Conservation (phyloP, 345 rosid genomes). For the Microthlaspi erraticum region DNA sequence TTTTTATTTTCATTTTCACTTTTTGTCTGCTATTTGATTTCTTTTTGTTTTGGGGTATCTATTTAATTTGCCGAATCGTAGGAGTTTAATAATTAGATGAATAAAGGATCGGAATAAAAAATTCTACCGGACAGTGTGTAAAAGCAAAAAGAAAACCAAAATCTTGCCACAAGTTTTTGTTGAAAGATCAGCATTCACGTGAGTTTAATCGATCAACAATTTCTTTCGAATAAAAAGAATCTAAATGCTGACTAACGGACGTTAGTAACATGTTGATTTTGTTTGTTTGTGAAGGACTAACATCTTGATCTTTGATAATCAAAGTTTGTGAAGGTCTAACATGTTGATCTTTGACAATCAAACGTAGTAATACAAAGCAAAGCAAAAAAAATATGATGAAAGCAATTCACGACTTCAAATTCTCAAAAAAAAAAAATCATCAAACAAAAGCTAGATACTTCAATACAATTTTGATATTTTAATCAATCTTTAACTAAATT, state of each 20-base stretch:
- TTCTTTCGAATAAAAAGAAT: neutral
- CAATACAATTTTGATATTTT: too few species aligned
- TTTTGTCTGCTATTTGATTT: conserved; percentile 34
- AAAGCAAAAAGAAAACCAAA: conserved; percentile 27
- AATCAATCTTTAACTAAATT: too few species aligned
- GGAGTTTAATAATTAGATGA: conserved; percentile 34
- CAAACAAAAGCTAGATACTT: too few species aligned
- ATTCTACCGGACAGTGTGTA: conserved; percentile 15
- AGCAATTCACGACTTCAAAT: neutral
- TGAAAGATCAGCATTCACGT: conserved; percentile 4
- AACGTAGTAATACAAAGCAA: neutral
- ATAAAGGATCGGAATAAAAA: conserved; percentile 35
- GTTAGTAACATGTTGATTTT: neutral
- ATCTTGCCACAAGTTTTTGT: conserved; percentile 25
- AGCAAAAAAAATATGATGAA: neutral
- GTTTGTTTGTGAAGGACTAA: neutral
- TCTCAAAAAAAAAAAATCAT: too few species aligned
- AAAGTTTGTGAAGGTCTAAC: neutral
- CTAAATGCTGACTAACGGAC: neutral
- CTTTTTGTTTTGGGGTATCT: conserved; percentile 14
- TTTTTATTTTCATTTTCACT: neutral
- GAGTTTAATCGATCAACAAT: neutral
- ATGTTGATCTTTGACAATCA: neutral
- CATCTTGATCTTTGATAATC: neutral
- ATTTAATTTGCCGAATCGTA: conserved; percentile 16